Percentiles rank a stretch among this genome's conserved stretches.
Conservation (phyloP, 2,329 filamentous ascomycete species). For the Sordariomycetes sp. region DNA sequence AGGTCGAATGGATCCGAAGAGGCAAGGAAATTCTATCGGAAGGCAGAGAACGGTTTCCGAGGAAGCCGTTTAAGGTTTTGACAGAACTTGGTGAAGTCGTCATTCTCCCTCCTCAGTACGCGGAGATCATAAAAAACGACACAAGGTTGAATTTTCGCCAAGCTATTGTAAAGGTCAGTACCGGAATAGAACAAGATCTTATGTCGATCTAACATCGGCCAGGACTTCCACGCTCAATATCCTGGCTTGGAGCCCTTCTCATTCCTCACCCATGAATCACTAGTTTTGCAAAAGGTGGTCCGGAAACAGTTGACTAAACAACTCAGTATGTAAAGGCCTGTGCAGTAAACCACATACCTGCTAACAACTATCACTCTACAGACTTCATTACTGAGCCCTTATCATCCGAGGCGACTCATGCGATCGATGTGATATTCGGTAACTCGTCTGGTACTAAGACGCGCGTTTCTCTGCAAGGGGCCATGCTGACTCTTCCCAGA, state of each 20-base stretch:
- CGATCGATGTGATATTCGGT: not conserved
- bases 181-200: too few relatives aligned
- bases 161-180: too few relatives aligned
- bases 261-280: slow-evolving; percentile 2
- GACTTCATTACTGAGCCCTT: not conserved
- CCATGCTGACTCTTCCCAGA: too few relatives aligned
- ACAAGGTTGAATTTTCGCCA: slow-evolving; percentile 4
- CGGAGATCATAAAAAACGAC: slow-evolving; percentile 3
- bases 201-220: slow-evolving; percentile 3
- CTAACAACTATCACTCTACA: too few relatives aligned
- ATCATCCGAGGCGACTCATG: not conserved
- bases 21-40: slow-evolving; percentile 4
- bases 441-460: not conserved
- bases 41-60: slow-evolving; percentile 1
- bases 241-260: slow-evolving; percentile 5
- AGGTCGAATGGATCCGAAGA: slow-evolving; percentile 3
- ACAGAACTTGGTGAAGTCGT: slow-evolving; percentile 4
- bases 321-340: slow-evolving; percentile 3
- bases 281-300: slow-evolving; percentile 3
- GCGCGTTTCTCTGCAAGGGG: too few relatives aligned
- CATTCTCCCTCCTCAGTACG: slow-evolving; percentile 1
- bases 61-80: slow-evolving; percentile 1
- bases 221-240: slow-evolving; percentile 4
- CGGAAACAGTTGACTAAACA: slow-evolving; percentile 2
- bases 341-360: not conserved